These are phyloP conservation scores for Sanghuangporus baumii DNA, from an alignment of 1,284 basidiomycete genomes.

Conservation along the genomic window DNA sequence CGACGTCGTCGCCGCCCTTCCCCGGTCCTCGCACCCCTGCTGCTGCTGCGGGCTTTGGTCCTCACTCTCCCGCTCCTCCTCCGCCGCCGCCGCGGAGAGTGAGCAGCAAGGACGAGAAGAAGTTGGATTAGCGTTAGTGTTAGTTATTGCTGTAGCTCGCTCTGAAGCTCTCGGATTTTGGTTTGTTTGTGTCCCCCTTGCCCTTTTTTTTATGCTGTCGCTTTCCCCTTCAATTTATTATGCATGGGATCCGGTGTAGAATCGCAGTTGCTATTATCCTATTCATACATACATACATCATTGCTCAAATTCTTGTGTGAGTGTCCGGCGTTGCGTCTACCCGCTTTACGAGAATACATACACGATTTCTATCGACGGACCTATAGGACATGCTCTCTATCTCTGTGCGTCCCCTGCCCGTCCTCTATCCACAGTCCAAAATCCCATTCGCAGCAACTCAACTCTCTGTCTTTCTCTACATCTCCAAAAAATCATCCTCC, in stretches of 20 bases:
- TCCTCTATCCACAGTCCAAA: too few species aligned
- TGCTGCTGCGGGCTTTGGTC: not conserved
- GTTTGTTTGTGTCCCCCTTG: not conserved
- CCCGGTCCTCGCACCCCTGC: not conserved
- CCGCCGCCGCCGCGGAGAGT: not conserved
- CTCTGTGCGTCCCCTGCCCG: too few species aligned
- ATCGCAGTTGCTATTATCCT: not conserved
- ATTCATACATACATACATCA: not conserved
- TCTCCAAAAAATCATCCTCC: conserved; percentile 61
- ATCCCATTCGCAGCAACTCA: too few species aligned
- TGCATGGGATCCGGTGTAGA: not conserved
- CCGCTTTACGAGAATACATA: too few species aligned
- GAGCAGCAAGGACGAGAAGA: conserved; percentile 10
- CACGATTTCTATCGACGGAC: too few species aligned
- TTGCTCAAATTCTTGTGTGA: not conserved
- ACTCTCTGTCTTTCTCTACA: too few species aligned
- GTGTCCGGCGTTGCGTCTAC: not conserved
- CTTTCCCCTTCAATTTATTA: not conserved
- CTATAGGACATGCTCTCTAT: too few species aligned
- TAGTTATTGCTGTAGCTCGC: too few species aligned
- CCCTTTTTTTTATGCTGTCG: not conserved
- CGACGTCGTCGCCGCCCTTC: not conserved
- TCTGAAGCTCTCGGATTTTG: not conserved
- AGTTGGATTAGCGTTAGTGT: not conserved
- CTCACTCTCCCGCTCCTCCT: not conserved